These are phyloP conservation scores for Clarireedia paspali DNA, from an alignment of 2,329 filamentous ascomycete genomes.

Conservation along the genomic window DNA sequence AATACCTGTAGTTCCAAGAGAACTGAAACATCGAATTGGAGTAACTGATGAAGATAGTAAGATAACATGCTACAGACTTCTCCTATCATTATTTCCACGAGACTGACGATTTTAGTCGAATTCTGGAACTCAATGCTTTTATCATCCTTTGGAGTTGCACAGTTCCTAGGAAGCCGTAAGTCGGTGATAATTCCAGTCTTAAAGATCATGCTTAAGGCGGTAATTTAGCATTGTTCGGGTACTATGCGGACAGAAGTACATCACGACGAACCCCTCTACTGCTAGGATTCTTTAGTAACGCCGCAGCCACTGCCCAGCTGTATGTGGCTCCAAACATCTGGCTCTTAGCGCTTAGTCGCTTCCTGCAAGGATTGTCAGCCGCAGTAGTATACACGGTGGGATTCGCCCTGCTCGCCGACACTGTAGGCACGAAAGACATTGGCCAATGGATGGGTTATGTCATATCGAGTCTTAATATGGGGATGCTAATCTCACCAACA, in stretches of 20 bases:
- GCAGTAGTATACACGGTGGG: conserved; percentile 68
- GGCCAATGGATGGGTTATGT: conserved; percentile 56
- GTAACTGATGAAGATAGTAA: conserved; percentile 33
- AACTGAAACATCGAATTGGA: conserved; percentile 47
- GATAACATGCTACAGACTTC: background rate
- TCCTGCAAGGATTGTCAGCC: conserved; percentile 37
- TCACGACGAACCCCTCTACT: conserved; percentile 56
- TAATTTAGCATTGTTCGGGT: conserved; percentile 7
- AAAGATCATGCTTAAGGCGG: background rate
- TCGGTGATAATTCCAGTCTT: background rate
- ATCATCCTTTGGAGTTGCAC: conserved; percentile 58
- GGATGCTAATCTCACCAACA: conserved; percentile 44
- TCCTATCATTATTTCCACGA: background rate
- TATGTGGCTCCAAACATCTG: conserved; percentile 36
- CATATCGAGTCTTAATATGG: conserved; percentile 49
- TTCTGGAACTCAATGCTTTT: conserved; percentile 63
- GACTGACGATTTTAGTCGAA: conserved; percentile 41
- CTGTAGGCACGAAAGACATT: conserved; percentile 50
- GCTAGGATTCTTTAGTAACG: conserved; percentile 40
- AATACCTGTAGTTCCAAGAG: conserved; percentile 63
- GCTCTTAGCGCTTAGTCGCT: conserved; percentile 5
- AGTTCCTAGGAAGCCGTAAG: conserved; percentile 45
- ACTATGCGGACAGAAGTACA: conserved; percentile 47
- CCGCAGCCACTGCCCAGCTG: conserved; percentile 48
- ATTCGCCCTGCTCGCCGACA: conserved; percentile 61